Evolutionary conservation across 495 filamentous ascomycete species (phyloP), one percentile per base, ranked within the genome.

Genomic region (Parachaetomium inaequale): DNA sequence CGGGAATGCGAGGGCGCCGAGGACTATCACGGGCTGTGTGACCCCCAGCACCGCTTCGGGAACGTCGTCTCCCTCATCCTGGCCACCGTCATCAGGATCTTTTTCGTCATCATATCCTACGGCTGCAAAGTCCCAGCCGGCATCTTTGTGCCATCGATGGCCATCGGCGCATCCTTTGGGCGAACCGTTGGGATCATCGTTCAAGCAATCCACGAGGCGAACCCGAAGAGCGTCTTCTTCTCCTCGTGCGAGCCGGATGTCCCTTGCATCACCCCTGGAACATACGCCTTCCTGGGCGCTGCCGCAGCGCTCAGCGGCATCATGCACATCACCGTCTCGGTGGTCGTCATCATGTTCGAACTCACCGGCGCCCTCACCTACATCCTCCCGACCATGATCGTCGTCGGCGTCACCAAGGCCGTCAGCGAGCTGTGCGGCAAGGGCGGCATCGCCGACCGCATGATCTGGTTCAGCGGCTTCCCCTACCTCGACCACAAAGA

Each of bases 391-490:
- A 98, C 94, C 12, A 96, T 97, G 94, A 98, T 98, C 65, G 94
- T 98, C 11, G 94, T 98, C 23, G 94, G 94, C 28, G 88, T 98
- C 46, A 97, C 95, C 58, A 98, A 98, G 79, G 91, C 92, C 11
- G 89, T 98, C 63, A 85, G 90, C 52, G 91, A 96, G 59, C 83
- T 92, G 19, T 96, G 96, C 70, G 90, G 92, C 26, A 96, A 95
- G 68, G 94, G 95, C 5, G 94, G 94, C 32, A 98, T 98, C 59
- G 94, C 94, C 14, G 94, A 98, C 74, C 88, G 94, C 63, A 96
- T 96, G 91, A 98, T 98, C 63, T 98, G 92, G 93, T 96, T 97
- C 80, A 98, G 90, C 69, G 94, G 94, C 19, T 97, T 98, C 70
- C 94, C 94, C 0, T 98, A 96, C 79, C 82, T 98, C 4, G 94